phyloP scores from a whole-genome alignment of 2,329 filamentous ascomycete genomes.

The Phaeosphaeria sp. region DNA sequence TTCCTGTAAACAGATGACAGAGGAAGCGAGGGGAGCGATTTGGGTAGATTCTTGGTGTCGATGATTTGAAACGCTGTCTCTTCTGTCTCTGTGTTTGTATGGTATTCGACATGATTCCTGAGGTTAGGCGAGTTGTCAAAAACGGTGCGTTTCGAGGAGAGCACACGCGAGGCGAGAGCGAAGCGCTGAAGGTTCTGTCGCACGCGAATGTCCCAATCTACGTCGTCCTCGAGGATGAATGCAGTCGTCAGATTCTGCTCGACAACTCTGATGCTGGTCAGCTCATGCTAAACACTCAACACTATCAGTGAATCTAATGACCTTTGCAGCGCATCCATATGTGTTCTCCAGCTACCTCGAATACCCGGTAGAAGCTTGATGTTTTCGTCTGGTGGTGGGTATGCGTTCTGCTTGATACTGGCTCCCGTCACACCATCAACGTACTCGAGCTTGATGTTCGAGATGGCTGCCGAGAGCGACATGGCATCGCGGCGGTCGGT shows the following conservation, averaged over 20 bases:
- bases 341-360: constrained; percentile 40
- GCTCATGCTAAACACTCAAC: neutral
- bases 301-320: neutral
- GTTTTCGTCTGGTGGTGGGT: constrained; percentile 38
- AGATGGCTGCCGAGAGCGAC: constrained; percentile 56
- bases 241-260: constrained; percentile 41
- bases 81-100: constrained; percentile 32
- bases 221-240: constrained; percentile 41
- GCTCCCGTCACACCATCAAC: constrained; percentile 56
- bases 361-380: constrained; percentile 35
- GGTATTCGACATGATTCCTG: constrained; percentile 18
- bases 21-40: constrained; percentile 27
- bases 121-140: constrained; percentile 19
- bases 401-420: constrained; percentile 34
- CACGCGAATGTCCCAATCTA: constrained; percentile 41
- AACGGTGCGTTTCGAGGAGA: constrained; percentile 24
- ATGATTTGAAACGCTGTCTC: constrained; percentile 34
- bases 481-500: constrained; percentile 63
- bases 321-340: constrained; percentile 41
- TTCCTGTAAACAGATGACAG: constrained; percentile 14
- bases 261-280: constrained; percentile 22
- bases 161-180: constrained; percentile 33
- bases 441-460: constrained; percentile 57
- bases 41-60: constrained; percentile 27
- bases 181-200: constrained; percentile 40